Base-by-base conservation (phyloP, 768 basidiomycete species). In the Kwoniella europaea region DNA sequence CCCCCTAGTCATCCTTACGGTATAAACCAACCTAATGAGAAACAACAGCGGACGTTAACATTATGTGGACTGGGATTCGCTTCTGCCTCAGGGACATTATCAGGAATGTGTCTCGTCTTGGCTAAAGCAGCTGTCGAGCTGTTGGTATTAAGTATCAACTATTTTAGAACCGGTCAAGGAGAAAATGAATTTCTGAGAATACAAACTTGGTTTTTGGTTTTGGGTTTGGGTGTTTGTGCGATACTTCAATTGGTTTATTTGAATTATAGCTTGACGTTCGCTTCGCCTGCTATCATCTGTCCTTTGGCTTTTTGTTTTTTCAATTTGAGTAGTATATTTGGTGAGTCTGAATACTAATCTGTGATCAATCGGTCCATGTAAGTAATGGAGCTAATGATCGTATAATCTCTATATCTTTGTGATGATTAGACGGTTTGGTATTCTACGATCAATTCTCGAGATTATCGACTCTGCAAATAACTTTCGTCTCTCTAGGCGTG, bases 261-360 rank as follows among this genome's bases (percentile, higher is more conserved):
- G 13, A 85, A 85, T 71, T 80, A 84, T 58, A 82, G 83, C 7
- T 74, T 97, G 61, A 86, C 91, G 24, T 85, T 94, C 44, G 92
- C 91, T 10, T 90, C 92, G 79, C 94, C 94, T 1, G 93, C 91
- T 0, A 83, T 93, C 59, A 91, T 94, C 42, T 93, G 92, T 81
- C 93, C 93, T 89, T 90, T 93, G 80, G 93, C 94, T 5, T 98
- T 96, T 84, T 96, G 93, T 83, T 93, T 94, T 83, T 98, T 96
- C 85, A 98, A 96, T 81, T 82, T 95, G 15, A 93, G 92, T 2
- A 92, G 92, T 24, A 96, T 98, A 81, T 86, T 94, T 68, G 94
- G 94, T 96, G 64, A 80, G 83, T 78, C 35, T 10, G 22, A 44
- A 0, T 60, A 16, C 43, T 69, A 12, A 29, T 53, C 2, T 22